These are phyloP conservation scores for Tuber magnatum DNA, from an alignment of 495 filamentous ascomycete species.

Conservation along the genomic window DNA sequence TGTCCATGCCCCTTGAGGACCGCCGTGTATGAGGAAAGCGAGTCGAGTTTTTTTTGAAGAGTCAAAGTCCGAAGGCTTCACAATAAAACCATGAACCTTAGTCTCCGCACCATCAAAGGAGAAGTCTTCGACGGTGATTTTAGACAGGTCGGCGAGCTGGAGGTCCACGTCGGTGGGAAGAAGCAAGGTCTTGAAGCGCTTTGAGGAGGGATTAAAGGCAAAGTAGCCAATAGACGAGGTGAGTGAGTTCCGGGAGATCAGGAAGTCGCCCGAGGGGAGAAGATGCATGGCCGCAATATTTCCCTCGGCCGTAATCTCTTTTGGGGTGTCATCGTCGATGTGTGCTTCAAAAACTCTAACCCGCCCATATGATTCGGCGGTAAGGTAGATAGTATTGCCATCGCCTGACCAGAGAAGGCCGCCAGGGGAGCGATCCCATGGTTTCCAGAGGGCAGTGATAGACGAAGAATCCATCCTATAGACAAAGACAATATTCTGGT, in stretches of 20 bases:
- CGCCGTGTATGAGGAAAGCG: constrained; percentile 78
- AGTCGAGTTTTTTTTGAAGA: constrained; percentile 68
- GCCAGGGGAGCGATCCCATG: constrained; percentile 66
- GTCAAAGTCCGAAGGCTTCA: constrained; percentile 75
- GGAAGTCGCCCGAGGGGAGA: constrained; percentile 51
- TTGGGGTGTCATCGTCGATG: constrained; percentile 49
- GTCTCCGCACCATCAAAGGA: constrained; percentile 61
- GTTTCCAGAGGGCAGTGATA: constrained; percentile 46
- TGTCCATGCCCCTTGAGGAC: constrained; percentile 77
- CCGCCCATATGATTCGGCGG: constrained; percentile 59
- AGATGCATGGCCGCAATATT: constrained; percentile 54
- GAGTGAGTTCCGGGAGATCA: constrained; percentile 59
- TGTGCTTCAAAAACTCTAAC: constrained; percentile 59
- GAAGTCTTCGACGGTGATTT: constrained; percentile 59
- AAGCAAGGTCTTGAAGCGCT: constrained; percentile 53
- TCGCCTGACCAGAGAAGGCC: constrained; percentile 59
- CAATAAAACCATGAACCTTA: constrained; percentile 67
- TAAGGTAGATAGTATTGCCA: constrained; percentile 56
- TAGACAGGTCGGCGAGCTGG: constrained; percentile 54
- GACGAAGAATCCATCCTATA: constrained; percentile 23
- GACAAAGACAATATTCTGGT: constrained; percentile 67
- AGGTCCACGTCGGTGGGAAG: constrained; percentile 42
- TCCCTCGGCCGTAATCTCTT: constrained; percentile 54
- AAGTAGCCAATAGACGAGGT: constrained; percentile 42
- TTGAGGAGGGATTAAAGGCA: constrained; percentile 46